phyloP scores from a whole-genome alignment of 2,329 filamentous ascomycete genomes.

The Paradendryphiella salina region DNA sequence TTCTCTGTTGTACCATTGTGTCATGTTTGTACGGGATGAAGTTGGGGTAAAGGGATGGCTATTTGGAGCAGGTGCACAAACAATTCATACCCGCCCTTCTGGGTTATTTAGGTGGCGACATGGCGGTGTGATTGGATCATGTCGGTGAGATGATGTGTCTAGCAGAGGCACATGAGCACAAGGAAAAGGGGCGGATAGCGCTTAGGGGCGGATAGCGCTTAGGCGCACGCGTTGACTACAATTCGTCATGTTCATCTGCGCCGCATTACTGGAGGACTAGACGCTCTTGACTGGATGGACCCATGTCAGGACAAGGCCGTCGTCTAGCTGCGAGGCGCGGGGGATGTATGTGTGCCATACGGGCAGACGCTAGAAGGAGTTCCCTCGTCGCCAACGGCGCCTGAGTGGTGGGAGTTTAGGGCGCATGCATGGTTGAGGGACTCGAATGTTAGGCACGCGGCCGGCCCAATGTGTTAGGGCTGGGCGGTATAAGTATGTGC shows the following conservation, averaged over 20 bases:
- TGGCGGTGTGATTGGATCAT: not conserved
- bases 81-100: not conserved
- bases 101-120: constrained; percentile 1
- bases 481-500: not conserved
- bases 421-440: not conserved
- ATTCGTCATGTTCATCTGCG: no score
- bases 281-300: no score
- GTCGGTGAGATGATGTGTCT: no score
- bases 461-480: not conserved
- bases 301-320: no score
- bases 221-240: no score
- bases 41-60: constrained; percentile 13
- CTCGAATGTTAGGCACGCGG: constrained; percentile 1
- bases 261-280: no score
- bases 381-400: constrained; percentile 3
- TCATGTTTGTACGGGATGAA: constrained; percentile 14
- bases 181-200: no score
- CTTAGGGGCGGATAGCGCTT: no score
- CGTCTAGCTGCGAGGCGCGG: no score
- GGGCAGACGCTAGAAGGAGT: constrained; percentile 18
- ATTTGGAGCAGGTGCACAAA: not conserved
- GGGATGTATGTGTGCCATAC: no score
- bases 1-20: constrained; percentile 28
- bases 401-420: constrained; percentile 15
- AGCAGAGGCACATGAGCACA: no score